Base-by-base conservation (phyloP, 129 eudicot species). In the Tanacetum coccineum region DNA sequence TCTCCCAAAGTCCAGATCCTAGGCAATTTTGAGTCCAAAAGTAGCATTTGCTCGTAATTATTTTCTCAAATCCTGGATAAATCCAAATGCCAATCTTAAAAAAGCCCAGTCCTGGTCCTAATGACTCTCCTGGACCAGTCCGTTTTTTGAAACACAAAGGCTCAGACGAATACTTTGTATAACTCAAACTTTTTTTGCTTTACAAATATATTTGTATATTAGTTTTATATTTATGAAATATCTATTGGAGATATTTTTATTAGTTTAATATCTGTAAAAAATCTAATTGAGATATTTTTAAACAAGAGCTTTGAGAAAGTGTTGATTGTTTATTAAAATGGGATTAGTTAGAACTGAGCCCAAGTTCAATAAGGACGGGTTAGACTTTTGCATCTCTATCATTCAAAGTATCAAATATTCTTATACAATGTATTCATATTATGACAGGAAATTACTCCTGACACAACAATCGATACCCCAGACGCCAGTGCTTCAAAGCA, bases 371-470 rank as follows among this genome's bases (percentile, higher is more conserved):
- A 10, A 17, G 40, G 62, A 9, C 13, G 6, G 20, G 63, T 39
- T 5, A 22, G 63, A 58, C 13, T 19, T 54, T 9, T 54, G 13
- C 25, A 36, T 25, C 44, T 17, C 3, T 46, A 6, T 36, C 42
- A 36, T 36, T 13, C 42, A 9, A 62, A 36, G 3, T 13, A 32
- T 18, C 55, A 44, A 21, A 12, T 26, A 55, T 5, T 57, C 48
- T 14, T 52, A 61, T 39, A 26, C 11, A 28, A 28, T 42, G 45
- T 60, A 14, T 67, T 47, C 13, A 50, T 58, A 50, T 46, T 19
- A 36, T 63, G 64, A 65, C 87, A 92, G 96, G 91, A 92, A 74
- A 73, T 88, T 25, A 92, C 91, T 46, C 88, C 95, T 1, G 96
- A 92, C 84, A 71, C 77, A 3, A 28, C 84, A 45, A 74, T 81